Conservation (phyloP, 257 asterid species). For the Paulownia fortunei region DNA sequence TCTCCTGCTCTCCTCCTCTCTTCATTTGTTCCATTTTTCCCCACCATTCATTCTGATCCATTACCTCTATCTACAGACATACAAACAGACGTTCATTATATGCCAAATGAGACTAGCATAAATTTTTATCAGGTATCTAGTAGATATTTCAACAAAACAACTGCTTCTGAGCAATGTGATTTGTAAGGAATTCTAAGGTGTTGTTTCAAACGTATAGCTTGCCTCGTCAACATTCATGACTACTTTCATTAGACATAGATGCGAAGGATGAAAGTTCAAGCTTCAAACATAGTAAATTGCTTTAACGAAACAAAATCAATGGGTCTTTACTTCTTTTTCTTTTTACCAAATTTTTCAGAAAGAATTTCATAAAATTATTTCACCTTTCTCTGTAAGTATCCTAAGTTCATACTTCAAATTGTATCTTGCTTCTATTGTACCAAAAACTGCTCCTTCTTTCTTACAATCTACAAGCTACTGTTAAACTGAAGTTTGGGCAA, state of each 20-base stretch:
- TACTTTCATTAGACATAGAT: slow-evolving; percentile 7
- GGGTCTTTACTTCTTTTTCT: not conserved
- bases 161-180: not conserved
- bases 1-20: slow-evolving; percentile 83
- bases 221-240: not conserved
- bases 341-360: not conserved
- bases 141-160: slow-evolving; percentile 8
- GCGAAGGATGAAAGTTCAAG: slow-evolving; percentile 9
- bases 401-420: not conserved
- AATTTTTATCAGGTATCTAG: not conserved
- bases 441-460: not conserved
- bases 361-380: not conserved
- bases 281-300: not conserved
- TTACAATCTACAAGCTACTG: not conserved
- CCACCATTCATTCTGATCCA: slow-evolving; percentile 94
- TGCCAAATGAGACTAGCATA: slow-evolving; percentile 20
- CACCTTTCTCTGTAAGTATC: not conserved
- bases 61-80: slow-evolving; percentile 66
- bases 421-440: not conserved
- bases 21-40: slow-evolving; percentile 80
- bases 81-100: slow-evolving; percentile 5
- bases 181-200: not conserved
- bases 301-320: not conserved
- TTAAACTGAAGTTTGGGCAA: not conserved
- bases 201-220: slow-evolving; percentile 15